Evolutionary conservation across 2,329 filamentous ascomycete genomes (phyloP), one percentile per base, ranked within the genome.

Genomic region (Fusarium nygamai): DNA sequence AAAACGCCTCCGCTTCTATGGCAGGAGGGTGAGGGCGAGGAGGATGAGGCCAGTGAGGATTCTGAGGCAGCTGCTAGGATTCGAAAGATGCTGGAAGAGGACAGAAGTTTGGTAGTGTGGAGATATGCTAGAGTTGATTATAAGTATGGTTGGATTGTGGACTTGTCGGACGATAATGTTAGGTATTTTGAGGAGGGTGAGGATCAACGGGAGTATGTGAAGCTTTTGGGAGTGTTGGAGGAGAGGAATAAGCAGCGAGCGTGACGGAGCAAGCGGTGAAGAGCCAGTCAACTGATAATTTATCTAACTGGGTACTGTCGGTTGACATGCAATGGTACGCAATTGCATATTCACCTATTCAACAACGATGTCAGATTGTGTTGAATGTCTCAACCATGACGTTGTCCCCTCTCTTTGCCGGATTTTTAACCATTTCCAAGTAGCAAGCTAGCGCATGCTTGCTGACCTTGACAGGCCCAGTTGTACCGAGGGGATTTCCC

Each of bases 301-400:
- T n/a, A n/a, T n/a, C n/a, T n/a, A n/a, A 33, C 4, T 33, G 1
- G 9, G 16, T 7, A 19, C 14, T n/a, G 3, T 0, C 1, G 7
- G 1, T 1, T 19, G 3, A 2, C 5, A 33, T 19, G 0, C 11
- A 6, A 3, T 13, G 3, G 11, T 7, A n/a, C 10, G 7, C 16
- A n/a, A 9, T 0, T 17, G 6, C 8, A n/a, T 9, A 6, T 19
- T 4, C 2, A 19, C n/a, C 3, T 7, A n/a, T 5, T 3, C 3
- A 3, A n/a, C 0, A 7, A 13, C n/a, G 0, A 9, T 24, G 6
- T 6, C 3, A 16, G 3, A 7, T 16, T 20, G 8, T 11, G 12
- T 11, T 34, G 2, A 0, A 14, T 10, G 19, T 11, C 48, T 24
- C 2, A 4, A 19, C 29, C 5, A 5, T 11, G 8, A 11, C 8